Evolutionary conservation across 2,329 filamentous ascomycete genomes (phyloP).

Genomic region (Talaromyces albobiverticillius): DNA sequence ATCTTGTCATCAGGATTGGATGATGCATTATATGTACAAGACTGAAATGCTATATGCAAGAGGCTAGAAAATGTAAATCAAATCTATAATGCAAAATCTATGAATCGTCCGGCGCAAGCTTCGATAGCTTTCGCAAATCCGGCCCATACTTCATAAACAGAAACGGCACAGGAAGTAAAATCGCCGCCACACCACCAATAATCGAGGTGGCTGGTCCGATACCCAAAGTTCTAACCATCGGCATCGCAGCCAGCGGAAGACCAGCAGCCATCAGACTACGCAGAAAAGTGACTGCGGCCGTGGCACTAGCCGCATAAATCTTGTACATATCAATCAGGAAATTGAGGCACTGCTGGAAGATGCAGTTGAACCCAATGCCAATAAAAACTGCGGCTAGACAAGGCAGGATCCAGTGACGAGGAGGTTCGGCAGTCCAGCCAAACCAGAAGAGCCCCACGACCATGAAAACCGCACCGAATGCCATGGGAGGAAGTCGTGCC

Average conservation of each 20-base stretch:
- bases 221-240: constrained; percentile 42
- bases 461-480: constrained; percentile 9
- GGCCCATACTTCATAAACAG: constrained; percentile 44
- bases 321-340: constrained; percentile 43
- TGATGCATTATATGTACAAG: too few species aligned
- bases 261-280: constrained; percentile 40
- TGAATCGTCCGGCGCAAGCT: constrained; percentile 33
- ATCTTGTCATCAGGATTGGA: too few species aligned
- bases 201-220: constrained; percentile 43
- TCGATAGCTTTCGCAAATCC: constrained; percentile 41
- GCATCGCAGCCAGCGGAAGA: constrained; percentile 35
- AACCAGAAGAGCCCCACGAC: constrained; percentile 11
- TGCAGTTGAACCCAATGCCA: constrained; percentile 46
- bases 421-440: constrained; percentile 11
- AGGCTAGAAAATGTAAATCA: neutral
- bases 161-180: constrained; percentile 44
- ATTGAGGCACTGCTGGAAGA: constrained; percentile 49
- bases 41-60: neutral
- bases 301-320: constrained; percentile 42
- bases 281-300: constrained; percentile 44
- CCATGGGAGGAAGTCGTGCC: constrained; percentile 45
- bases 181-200: constrained; percentile 39
- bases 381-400: constrained; percentile 32
- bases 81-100: neutral
- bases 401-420: constrained; percentile 11